phyloP scores from a whole-genome alignment of 306 rosid species.

The Prunus davidiana region DNA sequence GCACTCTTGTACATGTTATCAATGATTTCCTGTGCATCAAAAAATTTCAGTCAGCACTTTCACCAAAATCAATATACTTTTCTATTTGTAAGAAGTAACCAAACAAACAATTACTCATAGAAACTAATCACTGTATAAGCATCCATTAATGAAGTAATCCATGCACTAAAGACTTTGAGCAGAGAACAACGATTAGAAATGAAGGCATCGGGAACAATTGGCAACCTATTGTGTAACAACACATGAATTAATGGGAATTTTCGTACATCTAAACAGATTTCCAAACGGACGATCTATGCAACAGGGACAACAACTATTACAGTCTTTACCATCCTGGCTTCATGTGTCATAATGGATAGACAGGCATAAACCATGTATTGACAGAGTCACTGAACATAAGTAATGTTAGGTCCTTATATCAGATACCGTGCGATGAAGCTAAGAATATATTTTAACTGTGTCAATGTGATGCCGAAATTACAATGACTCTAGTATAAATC shows the following conservation, averaged over 20 bases:
- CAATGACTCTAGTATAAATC: neutral
- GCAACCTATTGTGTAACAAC: neutral
- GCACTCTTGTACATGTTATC: slow-evolving; percentile 77
- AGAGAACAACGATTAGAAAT: neutral
- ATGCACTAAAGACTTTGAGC: neutral
- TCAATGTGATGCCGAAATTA: neutral
- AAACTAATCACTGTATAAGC: neutral
- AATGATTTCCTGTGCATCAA: slow-evolving; percentile 45
- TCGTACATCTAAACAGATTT: neutral
- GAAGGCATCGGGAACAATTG: neutral
- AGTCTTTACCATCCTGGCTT: neutral
- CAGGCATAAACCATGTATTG: no score
- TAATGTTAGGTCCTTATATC: neutral
- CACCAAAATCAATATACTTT: neutral
- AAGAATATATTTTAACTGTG: neutral
- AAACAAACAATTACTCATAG: neutral
- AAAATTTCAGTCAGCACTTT: slow-evolving; percentile 25
- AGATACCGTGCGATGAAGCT: neutral
- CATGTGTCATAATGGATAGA: neutral
- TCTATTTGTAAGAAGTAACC: neutral
- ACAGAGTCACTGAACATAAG: neutral
- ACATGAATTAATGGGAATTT: neutral
- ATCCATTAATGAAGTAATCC: neutral
- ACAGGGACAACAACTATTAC: neutral
- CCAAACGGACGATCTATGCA: neutral